A percentile compares a stretch with the other conserved stretches of the same genome.
phyloP scores from a whole-genome alignment of 148 eudicot species.

The Rhododendron molle region DNA sequence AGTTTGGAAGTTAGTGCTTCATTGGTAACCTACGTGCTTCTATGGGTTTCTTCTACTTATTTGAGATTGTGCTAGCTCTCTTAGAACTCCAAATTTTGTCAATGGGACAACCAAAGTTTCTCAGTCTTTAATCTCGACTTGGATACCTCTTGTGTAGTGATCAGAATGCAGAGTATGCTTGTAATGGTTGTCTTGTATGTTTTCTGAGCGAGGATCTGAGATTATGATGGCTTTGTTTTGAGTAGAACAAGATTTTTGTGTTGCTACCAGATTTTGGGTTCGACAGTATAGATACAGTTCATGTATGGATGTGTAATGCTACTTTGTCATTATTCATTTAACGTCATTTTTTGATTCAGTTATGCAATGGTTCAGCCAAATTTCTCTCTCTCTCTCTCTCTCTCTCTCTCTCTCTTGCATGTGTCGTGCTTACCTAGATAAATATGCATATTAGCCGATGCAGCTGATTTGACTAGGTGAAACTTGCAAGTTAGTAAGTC shows the following conservation, averaged over 20 bases:
- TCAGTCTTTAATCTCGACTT: neutral
- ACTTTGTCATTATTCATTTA: neutral
- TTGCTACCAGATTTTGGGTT: neutral
- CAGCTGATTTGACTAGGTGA: too few relatives aligned
- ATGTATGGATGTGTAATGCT: neutral
- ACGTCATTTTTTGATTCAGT: neutral
- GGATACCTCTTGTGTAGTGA: neutral
- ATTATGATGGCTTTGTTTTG: neutral
- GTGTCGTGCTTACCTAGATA: neutral
- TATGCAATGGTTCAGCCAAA: neutral
- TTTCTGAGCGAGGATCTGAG: neutral
- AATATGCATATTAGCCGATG: neutral
- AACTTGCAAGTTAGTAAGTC: too few relatives aligned
- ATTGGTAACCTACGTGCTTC: constrained; percentile 68
- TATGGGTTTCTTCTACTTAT: constrained; percentile 68
- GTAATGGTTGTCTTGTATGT: neutral
- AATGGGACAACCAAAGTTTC: neutral
- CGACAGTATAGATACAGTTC: neutral
- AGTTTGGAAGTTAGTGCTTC: constrained; percentile 92
- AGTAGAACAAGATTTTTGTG: neutral
- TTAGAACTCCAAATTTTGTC: constrained; percentile 13
- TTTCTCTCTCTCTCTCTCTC: neutral
- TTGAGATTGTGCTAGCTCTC: too few relatives aligned
- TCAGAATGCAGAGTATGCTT: neutral
- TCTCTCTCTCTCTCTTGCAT: neutral